A percentile compares a stretch with the other conserved stretches of the same genome.
Conservation (phyloP, 225 moss, liverwort and hornwort genomes). For the Antitrichia curtipendula region DNA sequence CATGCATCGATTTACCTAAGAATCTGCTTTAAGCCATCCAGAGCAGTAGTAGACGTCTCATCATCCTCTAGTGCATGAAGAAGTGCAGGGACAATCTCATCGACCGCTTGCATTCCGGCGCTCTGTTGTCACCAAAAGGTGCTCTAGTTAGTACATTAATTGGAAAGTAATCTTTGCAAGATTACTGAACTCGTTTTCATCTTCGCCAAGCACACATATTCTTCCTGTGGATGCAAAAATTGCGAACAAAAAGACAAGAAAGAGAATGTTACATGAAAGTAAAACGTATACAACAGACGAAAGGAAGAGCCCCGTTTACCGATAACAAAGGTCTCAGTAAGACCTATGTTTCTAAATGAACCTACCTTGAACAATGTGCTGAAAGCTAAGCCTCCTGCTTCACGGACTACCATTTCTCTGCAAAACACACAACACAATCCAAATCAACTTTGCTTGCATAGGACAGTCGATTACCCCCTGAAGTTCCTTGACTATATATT, state of each 20-base stretch:
- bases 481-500: neutral
- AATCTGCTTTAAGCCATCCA: constrained; percentile 95
- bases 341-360: neutral
- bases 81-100: constrained; percentile 96
- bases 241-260: neutral
- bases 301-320: neutral
- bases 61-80: constrained; percentile 87
- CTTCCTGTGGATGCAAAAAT: neutral
- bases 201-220: neutral
- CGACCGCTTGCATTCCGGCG: constrained; percentile 97
- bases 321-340: neutral
- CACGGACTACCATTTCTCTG: constrained; percentile 87
- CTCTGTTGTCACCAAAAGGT: constrained; percentile 36
- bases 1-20: constrained; percentile 39
- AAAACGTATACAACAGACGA: neutral
- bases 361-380: constrained; percentile 86
- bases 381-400: constrained; percentile 94
- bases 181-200: neutral
- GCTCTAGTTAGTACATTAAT: neutral
- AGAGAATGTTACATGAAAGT: neutral
- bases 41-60: constrained; percentile 73
- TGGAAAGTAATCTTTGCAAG: neutral
- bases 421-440: neutral
- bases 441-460: neutral
- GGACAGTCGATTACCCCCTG: neutral